These are phyloP conservation scores for Sclerotinia borealis DNA, from an alignment of 2,329 filamentous ascomycete species.

Conservation along the genomic window DNA sequence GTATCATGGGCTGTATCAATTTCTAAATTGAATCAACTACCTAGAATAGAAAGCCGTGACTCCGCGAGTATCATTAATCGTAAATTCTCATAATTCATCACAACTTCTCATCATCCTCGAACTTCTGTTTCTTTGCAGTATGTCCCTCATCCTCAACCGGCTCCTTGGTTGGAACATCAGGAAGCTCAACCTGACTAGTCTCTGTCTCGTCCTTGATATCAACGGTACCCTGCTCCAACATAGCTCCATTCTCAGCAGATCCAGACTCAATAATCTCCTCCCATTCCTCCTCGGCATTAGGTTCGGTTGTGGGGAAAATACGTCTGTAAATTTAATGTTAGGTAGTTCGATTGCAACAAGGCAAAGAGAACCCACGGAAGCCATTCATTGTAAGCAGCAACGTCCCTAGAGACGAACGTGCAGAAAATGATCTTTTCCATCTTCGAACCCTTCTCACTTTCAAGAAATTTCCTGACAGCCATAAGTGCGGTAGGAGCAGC, in stretches of 20 bases:
- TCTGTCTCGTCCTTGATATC: constrained; percentile 14
- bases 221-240: background rate
- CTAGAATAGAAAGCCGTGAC: background rate
- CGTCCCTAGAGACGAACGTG: constrained; percentile 74
- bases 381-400: constrained; percentile 59
- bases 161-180: constrained; percentile 35
- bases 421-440: constrained; percentile 79
- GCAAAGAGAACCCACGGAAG: constrained; percentile 59
- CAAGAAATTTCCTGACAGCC: constrained; percentile 50
- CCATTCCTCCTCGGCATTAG: constrained; percentile 22
- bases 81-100: constrained; percentile 1
- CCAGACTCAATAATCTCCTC: constrained; percentile 26
- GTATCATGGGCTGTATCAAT: background rate
- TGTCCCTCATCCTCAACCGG: constrained; percentile 31
- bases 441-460: constrained; percentile 39
- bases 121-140: constrained; percentile 34
- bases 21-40: background rate
- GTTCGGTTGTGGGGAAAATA: constrained; percentile 43
- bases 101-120: constrained; percentile 19
- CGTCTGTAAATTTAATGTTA: constrained; percentile 30
- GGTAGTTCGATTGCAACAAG: background rate
- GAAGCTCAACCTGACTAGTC: constrained; percentile 30
- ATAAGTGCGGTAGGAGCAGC: constrained; percentile 68
- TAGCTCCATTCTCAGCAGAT: constrained; percentile 24
- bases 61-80: background rate